Evolutionary conservation across 192 early-diverging fungal genomes (phyloP).

Genomic region (Entomortierella parvispora): DNA sequence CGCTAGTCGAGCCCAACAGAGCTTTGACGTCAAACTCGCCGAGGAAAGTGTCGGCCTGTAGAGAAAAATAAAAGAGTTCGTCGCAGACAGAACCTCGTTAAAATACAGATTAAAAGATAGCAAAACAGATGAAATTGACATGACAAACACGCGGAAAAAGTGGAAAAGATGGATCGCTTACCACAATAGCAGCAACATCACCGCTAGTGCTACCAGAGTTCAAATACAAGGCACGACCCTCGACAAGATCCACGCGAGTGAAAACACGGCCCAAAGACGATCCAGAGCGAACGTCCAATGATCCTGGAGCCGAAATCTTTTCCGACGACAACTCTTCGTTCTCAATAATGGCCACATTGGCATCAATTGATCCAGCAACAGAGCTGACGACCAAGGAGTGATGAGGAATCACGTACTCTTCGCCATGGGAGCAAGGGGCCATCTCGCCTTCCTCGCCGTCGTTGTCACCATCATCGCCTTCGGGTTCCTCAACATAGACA

Average conservation of each 20-base stretch:
- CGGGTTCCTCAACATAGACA: not conserved
- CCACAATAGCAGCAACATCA: not conserved
- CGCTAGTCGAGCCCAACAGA: slow-evolving; percentile 1
- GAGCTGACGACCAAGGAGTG: not conserved
- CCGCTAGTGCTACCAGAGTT: not conserved
- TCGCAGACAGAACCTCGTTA: not conserved
- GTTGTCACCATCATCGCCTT: not conserved
- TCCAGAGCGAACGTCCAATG: slow-evolving; percentile 5
- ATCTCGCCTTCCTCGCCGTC: slow-evolving; percentile 13
- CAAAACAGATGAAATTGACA: not conserved
- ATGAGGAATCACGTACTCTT: not conserved
- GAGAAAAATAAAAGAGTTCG: not conserved
- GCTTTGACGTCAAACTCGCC: slow-evolving; percentile 11
- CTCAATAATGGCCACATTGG: not conserved
- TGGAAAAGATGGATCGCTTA: not conserved
- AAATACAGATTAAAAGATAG: not conserved
- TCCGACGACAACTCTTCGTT: not conserved
- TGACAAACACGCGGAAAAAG: too few relatives aligned
- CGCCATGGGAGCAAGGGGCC: not conserved
- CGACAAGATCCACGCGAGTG: slow-evolving; percentile 5
- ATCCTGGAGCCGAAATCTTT: slow-evolving; percentile 8
- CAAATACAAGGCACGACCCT: slow-evolving; percentile 10
- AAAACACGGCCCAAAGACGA: not conserved
- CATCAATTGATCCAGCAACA: slow-evolving; percentile 8
- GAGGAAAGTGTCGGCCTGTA: slow-evolving; percentile 30